Base-by-base conservation (phyloP, 2,329 filamentous ascomycete species). In the Huntiella moniliformis region DNA sequence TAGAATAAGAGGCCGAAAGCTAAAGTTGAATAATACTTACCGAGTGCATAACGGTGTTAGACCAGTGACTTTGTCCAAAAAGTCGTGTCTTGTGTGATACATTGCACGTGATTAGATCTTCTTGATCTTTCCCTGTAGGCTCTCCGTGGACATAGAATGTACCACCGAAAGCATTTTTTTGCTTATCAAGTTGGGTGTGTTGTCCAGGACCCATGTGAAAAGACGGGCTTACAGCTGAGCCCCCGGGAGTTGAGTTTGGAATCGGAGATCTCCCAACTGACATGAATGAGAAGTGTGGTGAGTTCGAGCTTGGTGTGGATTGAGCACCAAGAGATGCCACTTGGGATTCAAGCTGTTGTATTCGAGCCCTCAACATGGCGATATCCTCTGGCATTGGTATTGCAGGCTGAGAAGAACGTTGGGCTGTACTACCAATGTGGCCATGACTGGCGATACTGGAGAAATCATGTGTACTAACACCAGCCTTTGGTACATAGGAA, bases 61-160 rank as follows among this genome's bases (percentile, higher is more conserved):
- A 63, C 66, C 70, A 75, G 52, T 74, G 70, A 28, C 68, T 73
- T 52, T 67, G 67, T 1, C 73, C 73, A 52, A 74, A 71, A 1
- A 75, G 54, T 0, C 72, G 63, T 0, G 66, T 67, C 53, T 77
- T 78, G 50, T 73, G 68, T 16, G 64, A 61, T 6, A 71, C 57
- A n/a, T 63, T 63, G 5, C 64, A 64, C 1, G 57, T 58, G 0
- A 66, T 59, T 0, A 54, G 53, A 3, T 58, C 54, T 0, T 52
- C 38, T 17, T 61, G 54, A 5, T 59, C 58, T 3, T 56, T 53
- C 1, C 56, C 40, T 4, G 54, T 53, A 17, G 52, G 57, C 22
- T 69, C 63, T 43, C 56, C 56, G 10, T 65, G 60, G 18, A 68
- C 48, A 46, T 68, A 59, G 39, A 70, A 64, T 0, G 60, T 63